Conservation (phyloP, 208 protist genomes). For the Leishmania turanica region DNA sequence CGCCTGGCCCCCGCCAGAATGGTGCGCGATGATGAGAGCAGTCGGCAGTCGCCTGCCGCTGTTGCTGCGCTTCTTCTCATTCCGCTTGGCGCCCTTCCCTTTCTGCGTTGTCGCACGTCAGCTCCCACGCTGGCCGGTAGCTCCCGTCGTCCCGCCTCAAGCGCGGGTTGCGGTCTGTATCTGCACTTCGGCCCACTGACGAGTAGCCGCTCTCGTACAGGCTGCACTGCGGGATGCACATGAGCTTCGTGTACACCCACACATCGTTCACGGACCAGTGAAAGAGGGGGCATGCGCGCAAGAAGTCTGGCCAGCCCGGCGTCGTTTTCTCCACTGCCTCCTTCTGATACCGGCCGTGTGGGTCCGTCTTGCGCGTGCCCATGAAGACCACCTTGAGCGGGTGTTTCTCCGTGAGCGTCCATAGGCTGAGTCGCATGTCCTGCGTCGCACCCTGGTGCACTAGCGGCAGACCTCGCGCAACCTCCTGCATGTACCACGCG, state of each 20-base stretch:
- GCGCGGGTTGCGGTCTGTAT: constrained; percentile 60
- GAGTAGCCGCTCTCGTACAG: constrained; percentile 90
- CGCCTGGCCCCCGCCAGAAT: background rate
- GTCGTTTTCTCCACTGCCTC: constrained; percentile 63
- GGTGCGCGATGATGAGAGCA: background rate
- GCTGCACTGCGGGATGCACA: constrained; percentile 82
- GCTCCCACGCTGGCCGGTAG: constrained; percentile 75
- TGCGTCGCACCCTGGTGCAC: constrained; percentile 26
- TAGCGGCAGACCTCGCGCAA: constrained; percentile 37
- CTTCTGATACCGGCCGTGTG: constrained; percentile 61
- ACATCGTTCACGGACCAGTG: constrained; percentile 79
- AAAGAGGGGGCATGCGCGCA: constrained; percentile 87
- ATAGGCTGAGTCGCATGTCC: constrained; percentile 64
- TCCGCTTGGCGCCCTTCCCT: constrained; percentile 31
- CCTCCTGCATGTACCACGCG: constrained; percentile 39
- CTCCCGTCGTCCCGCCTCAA: constrained; percentile 61
- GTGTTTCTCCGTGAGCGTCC: constrained; percentile 40
- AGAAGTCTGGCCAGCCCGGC: constrained; percentile 84
- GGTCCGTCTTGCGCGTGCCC: constrained; percentile 86
- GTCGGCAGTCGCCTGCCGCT: background rate
- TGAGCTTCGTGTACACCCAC: constrained; percentile 71
- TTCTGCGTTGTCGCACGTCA: constrained; percentile 41
- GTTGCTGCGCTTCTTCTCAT: background rate
- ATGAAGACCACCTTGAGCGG: constrained; percentile 80
- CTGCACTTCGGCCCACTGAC: constrained; percentile 61